phyloP scores from a whole-genome alignment of 2,329 filamentous ascomycete genomes.

The Paraconiothyrium sp. region DNA sequence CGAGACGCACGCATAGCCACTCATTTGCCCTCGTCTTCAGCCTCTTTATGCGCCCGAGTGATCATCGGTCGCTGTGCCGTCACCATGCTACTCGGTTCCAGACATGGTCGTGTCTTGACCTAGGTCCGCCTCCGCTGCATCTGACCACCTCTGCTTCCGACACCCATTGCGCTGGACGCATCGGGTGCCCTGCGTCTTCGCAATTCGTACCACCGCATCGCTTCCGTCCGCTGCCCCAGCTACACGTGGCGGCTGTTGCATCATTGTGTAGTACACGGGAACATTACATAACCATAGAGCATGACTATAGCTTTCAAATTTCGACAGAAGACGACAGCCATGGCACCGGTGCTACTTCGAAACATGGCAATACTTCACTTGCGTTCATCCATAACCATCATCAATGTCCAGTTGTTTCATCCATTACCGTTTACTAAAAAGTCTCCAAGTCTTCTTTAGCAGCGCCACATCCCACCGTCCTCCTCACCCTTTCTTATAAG shows the following conservation, averaged over 20 bases:
- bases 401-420: neutral
- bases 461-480: neutral
- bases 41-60: constrained; percentile 17
- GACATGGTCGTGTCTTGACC: neutral
- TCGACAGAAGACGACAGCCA: too few species aligned
- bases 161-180: neutral
- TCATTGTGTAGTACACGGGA: neutral
- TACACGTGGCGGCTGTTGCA: constrained; percentile 1
- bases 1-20: constrained; percentile 13
- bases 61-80: constrained; percentile 4
- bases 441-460: neutral
- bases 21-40: constrained; percentile 11
- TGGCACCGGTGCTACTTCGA: too few species aligned
- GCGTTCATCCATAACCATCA: neutral
- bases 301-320: too few species aligned
- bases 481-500: constrained; percentile 37
- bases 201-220: constrained; percentile 1
- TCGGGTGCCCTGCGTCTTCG: neutral
- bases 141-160: constrained; percentile 3
- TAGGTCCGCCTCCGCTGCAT: constrained; percentile 7
- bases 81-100: constrained; percentile 8
- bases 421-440: neutral
- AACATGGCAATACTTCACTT: neutral
- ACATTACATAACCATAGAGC: neutral
- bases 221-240: neutral